Base-by-base conservation (phyloP, 306 rosid species). In the Pyrus betulifolia region DNA sequence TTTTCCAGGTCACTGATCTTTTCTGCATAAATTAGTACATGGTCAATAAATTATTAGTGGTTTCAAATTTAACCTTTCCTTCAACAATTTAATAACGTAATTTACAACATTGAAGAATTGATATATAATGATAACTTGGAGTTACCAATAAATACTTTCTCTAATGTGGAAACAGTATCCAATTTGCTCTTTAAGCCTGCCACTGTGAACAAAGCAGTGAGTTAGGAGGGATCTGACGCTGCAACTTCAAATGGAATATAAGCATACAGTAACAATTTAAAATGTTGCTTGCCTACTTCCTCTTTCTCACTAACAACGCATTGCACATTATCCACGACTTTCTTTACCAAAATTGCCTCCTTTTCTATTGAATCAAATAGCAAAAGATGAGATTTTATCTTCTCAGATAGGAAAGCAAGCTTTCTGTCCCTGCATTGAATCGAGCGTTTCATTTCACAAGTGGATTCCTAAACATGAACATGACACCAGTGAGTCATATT, bases 311-410 rank as follows among this genome's bases (percentile, higher is more conserved):
- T 79, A 83, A 86, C 86, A 62, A 85, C 70, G 71, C 65, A 80
- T 70, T 89, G 90, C 75, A 82, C 93, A 59, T 84, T 77, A 76
- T 88, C 93, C 77, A 88, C 74, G 71, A 76, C 73, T 72, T 88
- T 86, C 90, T 88, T 90, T 84, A 87, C 83, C 62, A 80, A 82
- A 74, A 38, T 72, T 22, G 82, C 90, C 79, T 91, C 98, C 81
- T 91, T 91, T 75, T 86, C 90, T 77, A 88, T 86, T 31, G 95
- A 88, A 86, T 93, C 91, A 78, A 87, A 93, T 76, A 87, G 86
- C 60, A 72, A 76, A 14, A 85, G 75, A 76, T 89, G 88, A 46
- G 91, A 89, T 55, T 82, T 88, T 82, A 92, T 77, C 82, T 89
- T 93, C 85, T 91, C 97, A 8, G 90, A 82, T 73, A 89, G 88